These are phyloP conservation scores for Cadophora malorum DNA, from an alignment of 2,329 filamentous ascomycete species.

Conservation along the genomic window DNA sequence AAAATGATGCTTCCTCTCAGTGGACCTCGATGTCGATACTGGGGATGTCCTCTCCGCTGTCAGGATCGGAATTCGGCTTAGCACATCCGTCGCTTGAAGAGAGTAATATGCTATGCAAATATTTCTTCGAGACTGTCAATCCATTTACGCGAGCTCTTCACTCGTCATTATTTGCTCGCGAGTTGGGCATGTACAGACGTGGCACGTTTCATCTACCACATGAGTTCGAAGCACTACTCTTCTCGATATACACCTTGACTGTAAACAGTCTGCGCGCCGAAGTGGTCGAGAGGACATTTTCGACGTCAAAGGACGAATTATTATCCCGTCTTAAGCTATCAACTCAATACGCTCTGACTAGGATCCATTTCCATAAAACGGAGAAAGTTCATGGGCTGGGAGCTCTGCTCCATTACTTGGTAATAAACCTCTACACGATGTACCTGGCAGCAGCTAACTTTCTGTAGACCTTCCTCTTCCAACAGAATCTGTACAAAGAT, in stretches of 20 bases:
- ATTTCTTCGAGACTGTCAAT: constrained; percentile 74
- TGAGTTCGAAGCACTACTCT: constrained; percentile 71
- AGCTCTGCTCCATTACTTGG: constrained; percentile 36
- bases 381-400: constrained; percentile 29
- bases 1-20: constrained; percentile 2
- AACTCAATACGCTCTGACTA: constrained; percentile 29
- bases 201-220: constrained; percentile 42
- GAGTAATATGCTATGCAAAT: constrained; percentile 66
- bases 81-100: constrained; percentile 32
- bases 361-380: constrained; percentile 32
- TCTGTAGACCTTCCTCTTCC: constrained; percentile 35
- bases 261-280: constrained; percentile 61
- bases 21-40: constrained; percentile 28
- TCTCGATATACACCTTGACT: constrained; percentile 66
- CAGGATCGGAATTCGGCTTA: constrained; percentile 17
- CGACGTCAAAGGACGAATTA: constrained; percentile 29
- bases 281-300: constrained; percentile 48
- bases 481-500: constrained; percentile 60
- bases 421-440: neutral
- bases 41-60: constrained; percentile 11
- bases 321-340: constrained; percentile 26
- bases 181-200: constrained; percentile 66
- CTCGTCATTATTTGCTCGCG: constrained; percentile 65
- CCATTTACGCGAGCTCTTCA: constrained; percentile 72
- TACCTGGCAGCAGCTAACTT: neutral